Evolutionary conservation across 148 eudicot genomes (phyloP).

Genomic region (Rhododendron simsii): DNA sequence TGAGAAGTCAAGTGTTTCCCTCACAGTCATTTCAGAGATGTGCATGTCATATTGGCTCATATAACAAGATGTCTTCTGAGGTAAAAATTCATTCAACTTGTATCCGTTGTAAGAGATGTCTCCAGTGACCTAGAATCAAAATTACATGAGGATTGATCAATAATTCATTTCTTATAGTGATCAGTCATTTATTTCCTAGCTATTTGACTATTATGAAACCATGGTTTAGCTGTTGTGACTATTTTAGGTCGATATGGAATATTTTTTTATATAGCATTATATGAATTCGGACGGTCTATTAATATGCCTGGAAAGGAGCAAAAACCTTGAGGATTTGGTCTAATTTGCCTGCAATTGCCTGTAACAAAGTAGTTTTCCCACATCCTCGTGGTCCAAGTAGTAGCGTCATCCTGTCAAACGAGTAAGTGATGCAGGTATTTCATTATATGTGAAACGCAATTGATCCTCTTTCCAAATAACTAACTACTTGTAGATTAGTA

Average conservation of each 20-base stretch:
- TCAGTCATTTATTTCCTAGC: neutral
- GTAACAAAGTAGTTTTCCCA: slow-evolving; percentile 71
- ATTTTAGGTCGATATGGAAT: neutral
- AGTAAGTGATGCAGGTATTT: neutral
- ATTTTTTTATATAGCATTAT: no score
- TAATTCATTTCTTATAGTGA: no score
- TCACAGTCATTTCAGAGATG: slow-evolving; percentile 80
- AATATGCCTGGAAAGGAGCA: neutral
- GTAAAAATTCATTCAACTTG: slow-evolving; percentile 53
- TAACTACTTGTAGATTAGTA: neutral
- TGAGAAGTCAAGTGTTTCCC: slow-evolving; percentile 72
- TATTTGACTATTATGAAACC: neutral
- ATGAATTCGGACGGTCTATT: neutral
- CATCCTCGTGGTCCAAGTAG: slow-evolving; percentile 87
- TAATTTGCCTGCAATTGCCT: slow-evolving; percentile 72
- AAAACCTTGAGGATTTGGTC: slow-evolving; percentile 52
- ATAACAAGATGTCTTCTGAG: slow-evolving; percentile 77
- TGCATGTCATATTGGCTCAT: slow-evolving; percentile 79
- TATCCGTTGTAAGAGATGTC: slow-evolving; percentile 67
- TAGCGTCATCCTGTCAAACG: slow-evolving; percentile 48
- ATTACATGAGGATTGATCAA: neutral
- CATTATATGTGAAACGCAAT: neutral
- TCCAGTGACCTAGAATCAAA: slow-evolving; percentile 41
- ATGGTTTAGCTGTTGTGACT: neutral
- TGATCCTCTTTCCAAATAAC: neutral